Conservation (phyloP, 805 yeast genomes). For the Ogataea degrootiae region DNA sequence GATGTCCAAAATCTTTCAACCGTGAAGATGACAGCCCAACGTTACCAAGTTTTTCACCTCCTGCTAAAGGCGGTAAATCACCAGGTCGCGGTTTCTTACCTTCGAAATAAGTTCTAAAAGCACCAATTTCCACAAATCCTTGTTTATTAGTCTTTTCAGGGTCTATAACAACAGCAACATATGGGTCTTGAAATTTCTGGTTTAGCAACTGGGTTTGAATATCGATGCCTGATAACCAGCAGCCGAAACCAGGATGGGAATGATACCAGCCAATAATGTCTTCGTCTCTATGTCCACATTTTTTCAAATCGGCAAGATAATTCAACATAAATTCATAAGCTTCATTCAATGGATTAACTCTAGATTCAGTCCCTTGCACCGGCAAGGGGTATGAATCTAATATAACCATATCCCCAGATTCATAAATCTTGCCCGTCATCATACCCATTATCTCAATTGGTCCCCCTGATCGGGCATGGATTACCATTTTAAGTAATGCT, state of each 20-base stretch:
- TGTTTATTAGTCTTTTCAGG: constrained; percentile 64
- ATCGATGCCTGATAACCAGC: constrained; percentile 93
- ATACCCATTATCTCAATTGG: constrained; percentile 93
- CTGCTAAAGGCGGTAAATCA: neutral
- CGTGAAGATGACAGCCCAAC: constrained; percentile 43
- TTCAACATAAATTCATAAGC: constrained; percentile 94
- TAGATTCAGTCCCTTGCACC: constrained; percentile 91
- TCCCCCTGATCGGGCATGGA: constrained; percentile 82
- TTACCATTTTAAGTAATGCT: constrained; percentile 69
- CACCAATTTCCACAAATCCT: constrained; percentile 77
- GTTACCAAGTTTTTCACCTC: no score
- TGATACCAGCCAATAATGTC: constrained; percentile 96
- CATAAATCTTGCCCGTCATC: constrained; percentile 71
- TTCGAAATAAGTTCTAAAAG: constrained; percentile 63
- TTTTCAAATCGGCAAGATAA: constrained; percentile 55
- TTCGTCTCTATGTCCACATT: constrained; percentile 41
- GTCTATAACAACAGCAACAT: constrained; percentile 82
- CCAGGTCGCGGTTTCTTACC: constrained; percentile 11
- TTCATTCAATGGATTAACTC: constrained; percentile 92
- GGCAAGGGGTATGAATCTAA: constrained; percentile 84
- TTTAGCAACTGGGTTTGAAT: constrained; percentile 84
- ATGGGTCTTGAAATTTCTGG: constrained; percentile 89
- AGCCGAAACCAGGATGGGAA: constrained; percentile 96
- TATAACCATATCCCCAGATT: constrained; percentile 52
- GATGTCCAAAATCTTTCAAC: constrained; percentile 63